Evolutionary conservation across 768 basidiomycete genomes (phyloP), one percentile per base, ranked within the genome.

Genomic region (Candolleomyces aberdarensis): DNA sequence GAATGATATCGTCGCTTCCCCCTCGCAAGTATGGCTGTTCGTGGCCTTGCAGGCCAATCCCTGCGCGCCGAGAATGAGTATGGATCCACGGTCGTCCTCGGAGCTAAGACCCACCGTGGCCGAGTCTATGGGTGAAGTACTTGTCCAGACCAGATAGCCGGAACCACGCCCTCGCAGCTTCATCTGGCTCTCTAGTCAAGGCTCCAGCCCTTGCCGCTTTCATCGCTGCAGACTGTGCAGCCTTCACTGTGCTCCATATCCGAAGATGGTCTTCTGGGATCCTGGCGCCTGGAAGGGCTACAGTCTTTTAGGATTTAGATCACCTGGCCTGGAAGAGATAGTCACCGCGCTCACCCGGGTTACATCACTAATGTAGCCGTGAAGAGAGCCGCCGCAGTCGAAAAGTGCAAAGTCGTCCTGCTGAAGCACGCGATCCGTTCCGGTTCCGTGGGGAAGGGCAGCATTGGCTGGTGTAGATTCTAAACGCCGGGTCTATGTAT

Each of bases 21-120:
- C 88, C 89, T 51, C 83, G 83, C 19, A 96, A 77, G 71, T 93
- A 94, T 0, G 92, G 92, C 7, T 80, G 77, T 72, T 95, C 92
- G 64, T 95, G 94, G 8, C 80, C 87, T 72, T 94, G 91, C 3
- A 95, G 74, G 3, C 92, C 92, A 36, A 96, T 94, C 1, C 92
- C 92, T 91, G 69, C 39, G 9, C 58, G 36, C 54, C 67, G 57
- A 14, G 14, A 14, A 8, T 44, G 64, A 19, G 49, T 40, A 20
- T 54, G 9, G 14, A 8, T 46, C 11, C 26, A 31, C 7, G 8
- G 41, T 17, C 17, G 26, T 44, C 15, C 19, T 20, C 32, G 43
- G 5, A 36, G 2, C 36, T 8, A 46, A 36, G 14, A 70, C 79
- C 57, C 49, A 89, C 89, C 91, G 64, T 92, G 89, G 10, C 91